phyloP scores from a whole-genome alignment of 1,284 basidiomycete genomes.

The Grifola frondosa region DNA sequence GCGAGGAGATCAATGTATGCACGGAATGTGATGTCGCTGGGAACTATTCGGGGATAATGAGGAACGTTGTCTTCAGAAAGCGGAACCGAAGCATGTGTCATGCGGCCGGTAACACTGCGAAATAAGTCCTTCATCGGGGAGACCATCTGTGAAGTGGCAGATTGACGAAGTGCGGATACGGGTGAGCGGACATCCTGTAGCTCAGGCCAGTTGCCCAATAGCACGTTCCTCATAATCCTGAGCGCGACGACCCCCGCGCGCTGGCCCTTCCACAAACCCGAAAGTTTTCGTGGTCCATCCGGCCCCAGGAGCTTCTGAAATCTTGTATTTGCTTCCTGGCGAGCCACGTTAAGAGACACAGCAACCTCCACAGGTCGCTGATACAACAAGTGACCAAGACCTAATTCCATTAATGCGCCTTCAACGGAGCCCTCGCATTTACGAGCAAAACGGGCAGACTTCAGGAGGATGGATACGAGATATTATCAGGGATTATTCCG shows the following conservation, averaged over 20 bases:
- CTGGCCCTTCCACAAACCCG: conserved; percentile 49
- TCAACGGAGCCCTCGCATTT: conserved; percentile 49
- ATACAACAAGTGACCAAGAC: conserved; percentile 17
- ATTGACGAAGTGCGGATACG: conserved; percentile 31
- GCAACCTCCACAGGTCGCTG: conserved; percentile 1
- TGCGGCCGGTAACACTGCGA: conserved; percentile 10
- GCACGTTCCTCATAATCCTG: conserved; percentile 47
- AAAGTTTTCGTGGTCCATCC: conserved; percentile 17
- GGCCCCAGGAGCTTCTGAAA: conserved; percentile 30
- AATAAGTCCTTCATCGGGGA: conserved; percentile 31
- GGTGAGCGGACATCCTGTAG: conserved; percentile 27
- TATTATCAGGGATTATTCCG: conserved; percentile 49
- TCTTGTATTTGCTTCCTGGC: conserved; percentile 16
- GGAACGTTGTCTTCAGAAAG: conserved; percentile 9
- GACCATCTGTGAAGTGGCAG: conserved; percentile 23
- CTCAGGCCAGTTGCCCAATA: conserved; percentile 51
- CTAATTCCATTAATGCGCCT: conserved; percentile 39
- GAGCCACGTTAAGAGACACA: background rate
- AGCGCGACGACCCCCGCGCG: conserved; percentile 46
- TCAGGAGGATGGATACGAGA: conserved; percentile 59
- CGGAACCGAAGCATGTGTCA: conserved; percentile 1
- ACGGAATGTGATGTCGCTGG: conserved; percentile 51
- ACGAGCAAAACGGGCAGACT: conserved; percentile 51
- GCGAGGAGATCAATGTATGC: conserved; percentile 68
- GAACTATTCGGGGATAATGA: conserved; percentile 46